Evolutionary conservation across 2,329 filamentous ascomycete species (phyloP), one percentile per base, ranked within the genome.

Genomic region (Cytospora chrysosperma): DNA sequence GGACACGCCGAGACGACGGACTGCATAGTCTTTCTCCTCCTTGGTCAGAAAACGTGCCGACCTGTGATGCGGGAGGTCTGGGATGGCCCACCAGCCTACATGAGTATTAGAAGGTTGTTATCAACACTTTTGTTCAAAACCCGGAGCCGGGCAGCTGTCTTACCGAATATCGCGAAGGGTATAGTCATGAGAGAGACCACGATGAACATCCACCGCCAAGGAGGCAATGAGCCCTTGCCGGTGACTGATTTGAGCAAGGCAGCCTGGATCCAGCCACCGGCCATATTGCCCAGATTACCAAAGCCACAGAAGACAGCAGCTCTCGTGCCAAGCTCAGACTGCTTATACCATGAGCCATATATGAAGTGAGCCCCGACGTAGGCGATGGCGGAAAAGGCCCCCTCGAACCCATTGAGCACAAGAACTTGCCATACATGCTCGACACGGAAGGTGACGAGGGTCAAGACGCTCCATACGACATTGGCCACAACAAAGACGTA

Each of bases 71-170:
- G 78, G 78, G 4, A 80, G 69, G 61, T 78, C 75, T 1, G 78
- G 78, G 26, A 80, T 79, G 47, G 78, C 76, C 17, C 79, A 69
- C 77, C 77, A 80, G 6, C 77, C 76, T 77, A n/a, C n/a, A n/a
- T n/a, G n/a, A n/a, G 34, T 5, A n/a, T 51, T 10, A 8, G 27
- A 24, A 13, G 21, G 26, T 52, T 40, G 37, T 17, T 34, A 24
- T 37, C 21, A 43, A 12, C 40, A 49, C 30, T 5, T 21, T 8
- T 15, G 9, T 24, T 15, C 15, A n/a, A 21, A 21, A 6, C 9
- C 8, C 21, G 15, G 10, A 24, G 6, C 13, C 37, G 7, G n/a
- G 15, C 3, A 26, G 21, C 19, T 9, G 8, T 21, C 68, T 55
- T 55, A 76, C 76, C 77, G 61, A 78, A 78, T 8, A 78, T 58